Percentiles rank a stretch among this genome's conserved stretches.
Evolutionary conservation across 192 early-diverging fungal species (phyloP).

Genomic region (Coemansia nantahalensis): DNA sequence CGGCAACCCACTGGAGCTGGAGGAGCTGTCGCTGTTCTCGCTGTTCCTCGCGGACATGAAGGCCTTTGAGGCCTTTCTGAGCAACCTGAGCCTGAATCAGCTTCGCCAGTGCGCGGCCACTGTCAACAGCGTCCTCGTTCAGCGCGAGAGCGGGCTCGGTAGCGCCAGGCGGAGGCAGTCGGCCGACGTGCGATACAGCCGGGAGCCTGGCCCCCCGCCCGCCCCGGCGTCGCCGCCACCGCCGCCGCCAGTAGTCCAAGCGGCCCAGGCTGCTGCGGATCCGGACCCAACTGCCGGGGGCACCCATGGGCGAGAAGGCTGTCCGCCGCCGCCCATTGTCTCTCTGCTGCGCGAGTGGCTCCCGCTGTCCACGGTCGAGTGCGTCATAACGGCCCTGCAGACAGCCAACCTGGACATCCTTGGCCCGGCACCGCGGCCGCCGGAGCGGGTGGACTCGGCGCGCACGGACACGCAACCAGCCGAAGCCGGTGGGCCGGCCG

Average conservation of each 20-base stretch:
- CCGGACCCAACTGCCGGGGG: too few relatives aligned
- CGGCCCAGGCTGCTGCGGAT: too few relatives aligned
- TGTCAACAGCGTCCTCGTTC: slow-evolving; percentile 43
- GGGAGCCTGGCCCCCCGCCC: too few relatives aligned
- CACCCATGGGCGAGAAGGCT: not conserved
- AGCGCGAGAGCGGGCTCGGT: slow-evolving; percentile 13
- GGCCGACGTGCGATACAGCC: not conserved
- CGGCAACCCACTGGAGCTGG: slow-evolving; percentile 37
- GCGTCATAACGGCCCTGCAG: slow-evolving; percentile 45
- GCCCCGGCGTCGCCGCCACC: too few relatives aligned
- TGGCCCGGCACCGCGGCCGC: too few relatives aligned
- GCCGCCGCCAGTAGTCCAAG: too few relatives aligned
- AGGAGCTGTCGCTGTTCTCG: slow-evolving; percentile 49
- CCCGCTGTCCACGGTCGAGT: slow-evolving; percentile 33
- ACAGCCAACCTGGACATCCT: slow-evolving; percentile 16
- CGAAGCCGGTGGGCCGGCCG: not conserved
- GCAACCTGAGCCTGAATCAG: slow-evolving; percentile 43
- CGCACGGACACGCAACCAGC: not conserved
- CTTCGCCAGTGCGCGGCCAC: slow-evolving; percentile 50
- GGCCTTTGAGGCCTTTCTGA: slow-evolving; percentile 41
- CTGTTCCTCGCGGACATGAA: slow-evolving; percentile 39
- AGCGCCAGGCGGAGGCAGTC: not conserved
- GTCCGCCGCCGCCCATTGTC: slow-evolving; percentile 7
- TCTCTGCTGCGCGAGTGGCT: slow-evolving; percentile 41
- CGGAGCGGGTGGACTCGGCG: too few relatives aligned